Evolutionary conservation across 768 basidiomycete species (phyloP).

Genomic region (Phlebiopsis gigantea): DNA sequence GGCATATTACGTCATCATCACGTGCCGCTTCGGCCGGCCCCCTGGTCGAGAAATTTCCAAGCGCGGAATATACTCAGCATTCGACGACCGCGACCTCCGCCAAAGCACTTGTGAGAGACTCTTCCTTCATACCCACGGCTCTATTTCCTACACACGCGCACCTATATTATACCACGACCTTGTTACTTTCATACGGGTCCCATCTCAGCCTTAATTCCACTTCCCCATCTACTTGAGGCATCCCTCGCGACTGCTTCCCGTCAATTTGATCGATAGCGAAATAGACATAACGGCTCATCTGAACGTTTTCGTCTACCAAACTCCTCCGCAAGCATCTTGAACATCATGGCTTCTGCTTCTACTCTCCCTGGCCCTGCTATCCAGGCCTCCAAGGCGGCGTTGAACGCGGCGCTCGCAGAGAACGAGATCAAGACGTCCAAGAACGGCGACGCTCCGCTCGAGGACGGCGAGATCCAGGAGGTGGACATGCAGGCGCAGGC

Average conservation of each 20-base stretch:
- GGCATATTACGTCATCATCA: too few species aligned
- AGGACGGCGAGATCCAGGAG: slow-evolving; percentile 85
- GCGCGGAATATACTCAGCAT: slow-evolving; percentile 1
- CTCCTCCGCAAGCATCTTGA: background rate
- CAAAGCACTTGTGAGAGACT: slow-evolving; percentile 1
- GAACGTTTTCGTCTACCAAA: background rate
- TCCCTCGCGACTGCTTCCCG: background rate
- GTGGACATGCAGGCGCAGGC: slow-evolving; percentile 81
- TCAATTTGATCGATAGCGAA: slow-evolving; percentile 11
- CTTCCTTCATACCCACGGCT: slow-evolving; percentile 7
- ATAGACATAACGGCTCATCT: slow-evolving; percentile 1
- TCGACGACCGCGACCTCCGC: slow-evolving; percentile 5
- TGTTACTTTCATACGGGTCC: slow-evolving; percentile 2
- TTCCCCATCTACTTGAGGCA: background rate
- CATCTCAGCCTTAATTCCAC: slow-evolving; percentile 2
- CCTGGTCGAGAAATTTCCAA: too few species aligned
- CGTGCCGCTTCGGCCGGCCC: too few species aligned
- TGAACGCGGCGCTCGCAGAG: slow-evolving; percentile 67
- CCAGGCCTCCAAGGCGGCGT: slow-evolving; percentile 77
- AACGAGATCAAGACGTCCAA: slow-evolving; percentile 32
- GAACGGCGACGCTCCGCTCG: slow-evolving; percentile 30
- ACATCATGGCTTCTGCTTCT: slow-evolving; percentile 22
- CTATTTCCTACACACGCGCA: background rate
- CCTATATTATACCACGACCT: background rate
- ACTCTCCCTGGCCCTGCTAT: slow-evolving; percentile 62